A percentile compares a stretch with the other conserved stretches of the same genome.
Conservation (phyloP, 2,329 filamentous ascomycete genomes). For the Harringtonia aguacate region DNA sequence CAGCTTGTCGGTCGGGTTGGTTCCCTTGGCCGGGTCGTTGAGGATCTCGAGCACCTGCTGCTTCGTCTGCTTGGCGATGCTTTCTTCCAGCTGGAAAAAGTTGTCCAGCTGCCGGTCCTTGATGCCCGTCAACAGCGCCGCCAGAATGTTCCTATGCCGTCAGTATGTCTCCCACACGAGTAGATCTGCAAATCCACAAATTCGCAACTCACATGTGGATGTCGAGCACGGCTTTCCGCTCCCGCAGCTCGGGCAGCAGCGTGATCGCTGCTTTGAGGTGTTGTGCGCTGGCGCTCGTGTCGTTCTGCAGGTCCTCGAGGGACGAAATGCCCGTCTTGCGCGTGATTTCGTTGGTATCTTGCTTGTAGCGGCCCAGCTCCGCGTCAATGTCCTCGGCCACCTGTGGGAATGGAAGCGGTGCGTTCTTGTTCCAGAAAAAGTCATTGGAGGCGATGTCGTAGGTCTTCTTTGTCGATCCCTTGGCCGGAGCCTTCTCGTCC, state of each 20-base stretch:
- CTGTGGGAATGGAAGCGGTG: conserved; percentile 81
- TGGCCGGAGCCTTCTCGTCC: conserved; percentile 66
- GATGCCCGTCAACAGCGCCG: conserved; percentile 65
- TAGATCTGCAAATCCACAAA: neutral
- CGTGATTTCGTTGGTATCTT: conserved; percentile 87
- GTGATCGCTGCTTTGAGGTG: conserved; percentile 96
- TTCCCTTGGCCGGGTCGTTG: conserved; percentile 71
- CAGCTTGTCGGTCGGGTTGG: conserved; percentile 77
- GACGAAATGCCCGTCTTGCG: conserved; percentile 90
- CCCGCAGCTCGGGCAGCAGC: conserved; percentile 78
- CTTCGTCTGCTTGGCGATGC: conserved; percentile 83
- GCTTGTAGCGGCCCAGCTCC: conserved; percentile 88
- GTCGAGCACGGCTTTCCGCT: conserved; percentile 84
- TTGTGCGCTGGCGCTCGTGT: conserved; percentile 79
- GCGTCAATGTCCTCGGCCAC: conserved; percentile 89
- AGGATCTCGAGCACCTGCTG: conserved; percentile 80
- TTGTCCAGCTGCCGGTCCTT: conserved; percentile 93
- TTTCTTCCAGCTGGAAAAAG: conserved; percentile 92
- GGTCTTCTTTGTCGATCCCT: conserved; percentile 69
- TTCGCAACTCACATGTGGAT: conserved; percentile 76
- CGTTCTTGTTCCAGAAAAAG: conserved; percentile 95
- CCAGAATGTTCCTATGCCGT: conserved; percentile 60
- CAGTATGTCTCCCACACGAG: neutral
- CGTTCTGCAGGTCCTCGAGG: conserved; percentile 84
- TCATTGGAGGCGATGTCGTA: conserved; percentile 87